Base-by-base conservation (phyloP, 495 filamentous ascomycete species). In the Lindgomyces ingoldianus region DNA sequence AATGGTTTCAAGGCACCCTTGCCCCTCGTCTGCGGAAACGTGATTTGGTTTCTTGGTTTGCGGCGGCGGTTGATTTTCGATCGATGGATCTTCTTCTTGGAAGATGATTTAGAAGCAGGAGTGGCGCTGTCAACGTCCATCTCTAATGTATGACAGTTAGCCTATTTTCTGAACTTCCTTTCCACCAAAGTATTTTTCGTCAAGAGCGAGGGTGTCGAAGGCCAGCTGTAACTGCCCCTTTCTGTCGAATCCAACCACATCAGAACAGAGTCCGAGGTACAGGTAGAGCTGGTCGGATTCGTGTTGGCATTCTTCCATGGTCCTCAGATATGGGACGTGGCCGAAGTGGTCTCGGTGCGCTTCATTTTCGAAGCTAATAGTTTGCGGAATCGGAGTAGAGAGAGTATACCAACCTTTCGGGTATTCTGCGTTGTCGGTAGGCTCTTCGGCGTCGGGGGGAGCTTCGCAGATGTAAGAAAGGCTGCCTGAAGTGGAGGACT, bases 91-190 rank as follows among this genome's bases (percentile, higher is more conserved):
- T 42, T 47, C 24, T 60, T 51, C 61, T 68, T 68, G 3, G 45
- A 22, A 18, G 39, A 70, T 45, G 53, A 45, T 2, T 29, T 16
- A 1, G 49, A 30, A 12, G 59, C 6, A 9, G 57, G 16, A 16
- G 46, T 27, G 18, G 48, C 67, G 53, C 48, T 66, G 56, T 70
- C 66, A 50, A 63, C 52, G 36, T 73, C 71, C 62, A 72, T 64
- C 39, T 57, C 59, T 68, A 68, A 53, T 26, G 24, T 22, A n/a
- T 16, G 11, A 22, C 25, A 42, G 68, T 65, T 57, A 65, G 62
- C 63, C 53, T 44, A 24, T 53, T 42, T 26, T 64, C 27, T 6
- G 33, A 39, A 6, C 6, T 39, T 39, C 33, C 6, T 39, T 14
- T 39, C 6, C 6, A 6, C 33, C 33, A 39, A n/a, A n/a, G n/a